Evolutionary conservation across 768 basidiomycete genomes (phyloP), one percentile per base, ranked within the genome.

Genomic region (Lactarius deliciosus): DNA sequence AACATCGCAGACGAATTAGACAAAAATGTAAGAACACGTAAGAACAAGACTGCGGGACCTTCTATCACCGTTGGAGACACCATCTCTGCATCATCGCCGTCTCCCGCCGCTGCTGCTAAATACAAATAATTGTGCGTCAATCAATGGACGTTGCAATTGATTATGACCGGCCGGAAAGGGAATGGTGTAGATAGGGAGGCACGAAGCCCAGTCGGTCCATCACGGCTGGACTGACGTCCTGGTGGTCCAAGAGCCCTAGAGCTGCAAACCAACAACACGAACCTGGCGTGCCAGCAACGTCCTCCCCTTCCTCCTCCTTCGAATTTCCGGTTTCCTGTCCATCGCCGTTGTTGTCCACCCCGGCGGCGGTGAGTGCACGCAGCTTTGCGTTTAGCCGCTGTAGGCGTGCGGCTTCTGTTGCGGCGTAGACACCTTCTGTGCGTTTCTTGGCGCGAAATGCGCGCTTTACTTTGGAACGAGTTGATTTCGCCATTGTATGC

Each of bases 401-500:
- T 41, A 94, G 79, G 45, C 92, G 87, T 47, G 89, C 91, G 22
- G 92, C 91, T 68, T 90, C 88, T 10, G 85, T 81, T 1, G 83
- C 92, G 57, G 92, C 91, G 72, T 90, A 94, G 62, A 90, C 83
- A 62, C 91, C 88, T 50, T 76, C 72, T 73, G 87, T 83, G 66
- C 92, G 86, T 76, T 94, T 94, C 72, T 89, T 88, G 16, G 86
- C 80, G 70, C 92, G 89, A 76, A 85, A 91, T 16, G 83, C 78
- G 36, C 92, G 89, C 74, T 94, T 94, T 57, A 84, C 82, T 78
- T 94, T 94, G 8, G 91, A 91, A 73, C 92, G 81, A 47, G 85
- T 82, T 54, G 91, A 92, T 81, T 94, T 94, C 53, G 89, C 92
- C 92, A 94, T 92, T 34, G 69, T 58, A 18, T 2, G 62, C 30